These are phyloP conservation scores for Kwoniella sp. DNA, from an alignment of 768 basidiomycete genomes.

Conservation along the genomic window DNA sequence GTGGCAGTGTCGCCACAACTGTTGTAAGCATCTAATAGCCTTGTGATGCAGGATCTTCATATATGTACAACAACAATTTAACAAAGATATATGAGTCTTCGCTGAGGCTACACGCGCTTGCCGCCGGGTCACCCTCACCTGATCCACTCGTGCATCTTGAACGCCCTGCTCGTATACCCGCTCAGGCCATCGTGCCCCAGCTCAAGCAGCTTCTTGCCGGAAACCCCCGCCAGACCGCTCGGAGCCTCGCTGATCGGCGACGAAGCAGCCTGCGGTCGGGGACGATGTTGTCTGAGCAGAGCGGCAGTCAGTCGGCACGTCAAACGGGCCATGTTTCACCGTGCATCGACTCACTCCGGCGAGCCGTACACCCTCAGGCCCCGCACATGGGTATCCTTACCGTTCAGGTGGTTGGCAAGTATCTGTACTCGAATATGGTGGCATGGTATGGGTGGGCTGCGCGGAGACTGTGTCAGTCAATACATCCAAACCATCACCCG, in stretches of 20 bases:
- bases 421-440: conserved; percentile 88
- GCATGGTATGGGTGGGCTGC: conserved; percentile 77
- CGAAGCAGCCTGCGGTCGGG: background rate
- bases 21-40: background rate
- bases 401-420: conserved; percentile 92
- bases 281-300: background rate
- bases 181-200: conserved; percentile 64
- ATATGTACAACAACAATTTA: no score
- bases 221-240: background rate
- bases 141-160: conserved; percentile 74
- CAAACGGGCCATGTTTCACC: no score
- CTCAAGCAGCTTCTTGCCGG: conserved; percentile 34
- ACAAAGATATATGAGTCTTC: no score
- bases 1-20: background rate
- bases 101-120: no score
- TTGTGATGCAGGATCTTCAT: no score
- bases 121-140: conserved; percentile 52
- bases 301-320: background rate
- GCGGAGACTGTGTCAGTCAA: no score
- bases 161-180: conserved; percentile 61
- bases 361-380: conserved; percentile 84
- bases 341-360: conserved; percentile 60
- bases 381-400: conserved; percentile 96
- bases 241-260: conserved; percentile 5
- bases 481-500: no score